A percentile compares a stretch with the other conserved stretches of the same genome.
Conservation (phyloP, 257 asterid species). For the Fraxinus pennsylvanica region DNA sequence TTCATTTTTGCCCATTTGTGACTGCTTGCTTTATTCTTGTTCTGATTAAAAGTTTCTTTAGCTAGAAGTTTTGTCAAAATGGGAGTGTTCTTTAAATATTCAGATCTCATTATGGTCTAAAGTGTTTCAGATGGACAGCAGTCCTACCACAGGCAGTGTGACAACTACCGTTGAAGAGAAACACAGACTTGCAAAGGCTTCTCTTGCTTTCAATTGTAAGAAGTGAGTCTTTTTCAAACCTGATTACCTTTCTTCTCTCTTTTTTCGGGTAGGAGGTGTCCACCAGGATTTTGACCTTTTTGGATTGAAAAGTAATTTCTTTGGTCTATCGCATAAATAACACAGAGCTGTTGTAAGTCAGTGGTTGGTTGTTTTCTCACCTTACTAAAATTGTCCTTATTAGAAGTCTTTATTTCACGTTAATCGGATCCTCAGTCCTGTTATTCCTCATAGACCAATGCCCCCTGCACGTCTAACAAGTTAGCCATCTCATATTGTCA, state of each 20-base stretch:
- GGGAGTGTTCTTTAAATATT: not conserved
- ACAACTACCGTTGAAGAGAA: slow-evolving; percentile 79
- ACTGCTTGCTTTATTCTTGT: not conserved
- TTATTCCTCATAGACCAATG: not conserved
- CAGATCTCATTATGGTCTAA: slow-evolving; percentile 17
- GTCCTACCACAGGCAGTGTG: slow-evolving; percentile 98
- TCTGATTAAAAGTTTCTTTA: slow-evolving; percentile 22
- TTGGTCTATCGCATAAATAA: not conserved
- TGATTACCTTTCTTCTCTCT: not conserved
- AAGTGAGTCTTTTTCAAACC: slow-evolving; percentile 52
- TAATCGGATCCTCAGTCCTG: not conserved
- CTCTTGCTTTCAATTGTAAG: slow-evolving; percentile 87
- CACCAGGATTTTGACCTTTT: not conserved
- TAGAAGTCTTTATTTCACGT: not conserved
- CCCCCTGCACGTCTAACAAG: not conserved
- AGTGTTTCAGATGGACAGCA: slow-evolving; percentile 74
- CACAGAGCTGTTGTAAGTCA: not conserved
- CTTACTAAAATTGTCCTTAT: not conserved
- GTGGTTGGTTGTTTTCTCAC: not conserved
- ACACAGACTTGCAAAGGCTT: slow-evolving; percentile 77
- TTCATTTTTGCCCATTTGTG: slow-evolving; percentile 16
- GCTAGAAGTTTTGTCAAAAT: slow-evolving; percentile 14
- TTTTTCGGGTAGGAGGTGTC: not conserved
- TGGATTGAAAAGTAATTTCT: not conserved
- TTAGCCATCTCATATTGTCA: not conserved